Percentiles rank a stretch among this genome's conserved stretches.
These are phyloP conservation scores for Casuarina cunninghamiana DNA, from an alignment of 306 rosid species.

Conservation along the genomic window DNA sequence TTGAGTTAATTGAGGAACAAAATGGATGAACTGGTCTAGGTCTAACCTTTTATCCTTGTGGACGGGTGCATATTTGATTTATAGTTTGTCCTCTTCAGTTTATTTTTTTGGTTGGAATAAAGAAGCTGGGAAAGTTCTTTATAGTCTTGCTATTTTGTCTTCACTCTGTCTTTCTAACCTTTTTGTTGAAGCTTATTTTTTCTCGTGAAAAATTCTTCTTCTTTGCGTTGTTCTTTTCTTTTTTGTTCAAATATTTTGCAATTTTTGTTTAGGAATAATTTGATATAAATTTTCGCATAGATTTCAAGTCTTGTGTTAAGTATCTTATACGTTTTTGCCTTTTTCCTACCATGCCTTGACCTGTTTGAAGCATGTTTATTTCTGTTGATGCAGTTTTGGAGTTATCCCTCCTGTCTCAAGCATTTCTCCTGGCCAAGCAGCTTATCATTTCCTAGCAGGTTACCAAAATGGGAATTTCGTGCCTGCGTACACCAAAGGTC, in stretches of 20 bases:
- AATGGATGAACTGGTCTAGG: background rate
- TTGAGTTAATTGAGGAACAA: background rate
- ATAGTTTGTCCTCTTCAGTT: background rate
- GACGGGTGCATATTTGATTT: background rate
- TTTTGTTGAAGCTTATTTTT: background rate
- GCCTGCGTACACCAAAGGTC: slow-evolving; percentile 39
- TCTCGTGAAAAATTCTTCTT: background rate
- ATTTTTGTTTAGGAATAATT: background rate
- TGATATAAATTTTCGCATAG: background rate
- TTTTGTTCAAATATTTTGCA: background rate
- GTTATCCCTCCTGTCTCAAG: slow-evolving; percentile 41
- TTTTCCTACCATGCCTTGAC: background rate
- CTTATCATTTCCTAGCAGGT: slow-evolving; percentile 51
- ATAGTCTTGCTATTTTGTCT: background rate
- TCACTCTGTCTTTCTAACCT: background rate
- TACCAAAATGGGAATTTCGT: slow-evolving; percentile 51
- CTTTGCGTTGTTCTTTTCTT: background rate
- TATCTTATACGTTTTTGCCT: background rate
- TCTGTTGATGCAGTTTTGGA: slow-evolving; percentile 36
- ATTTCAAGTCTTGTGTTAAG: background rate
- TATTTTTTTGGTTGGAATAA: background rate
- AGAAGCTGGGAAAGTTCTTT: background rate
- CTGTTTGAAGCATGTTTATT: background rate
- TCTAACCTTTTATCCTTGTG: background rate
- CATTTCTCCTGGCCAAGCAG: slow-evolving; percentile 54